Conservation (phyloP, 352 stramenopile genomes). For the Globisporangium spiculum region DNA sequence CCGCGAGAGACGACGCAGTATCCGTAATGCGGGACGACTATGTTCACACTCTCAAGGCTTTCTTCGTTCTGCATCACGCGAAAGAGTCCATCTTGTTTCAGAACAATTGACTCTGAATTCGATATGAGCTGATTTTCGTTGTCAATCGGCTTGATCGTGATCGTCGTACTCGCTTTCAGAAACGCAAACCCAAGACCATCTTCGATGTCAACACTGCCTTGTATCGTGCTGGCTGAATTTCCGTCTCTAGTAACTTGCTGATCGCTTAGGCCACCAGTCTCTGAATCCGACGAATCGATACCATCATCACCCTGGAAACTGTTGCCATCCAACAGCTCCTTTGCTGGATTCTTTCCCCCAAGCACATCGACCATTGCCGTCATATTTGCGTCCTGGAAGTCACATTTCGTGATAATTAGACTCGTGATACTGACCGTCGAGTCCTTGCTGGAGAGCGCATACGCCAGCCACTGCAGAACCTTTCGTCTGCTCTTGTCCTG, state of each 20-base stretch:
- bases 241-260: too few relatives aligned
- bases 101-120: not conserved
- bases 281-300: not conserved
- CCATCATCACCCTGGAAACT: not conserved
- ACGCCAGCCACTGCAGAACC: conserved; percentile 12
- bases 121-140: not conserved
- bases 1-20: conserved; percentile 1
- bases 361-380: conserved; percentile 23
- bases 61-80: conserved; percentile 6
- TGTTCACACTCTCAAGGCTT: not conserved
- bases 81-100: conserved; percentile 6
- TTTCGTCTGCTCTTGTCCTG: not conserved
- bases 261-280: not conserved
- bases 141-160: not conserved
- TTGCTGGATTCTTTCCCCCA: conserved; percentile 16
- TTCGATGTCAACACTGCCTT: not conserved
- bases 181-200: not conserved
- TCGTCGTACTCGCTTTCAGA: not conserved
- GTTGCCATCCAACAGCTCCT: conserved; percentile 23
- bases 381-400: conserved; percentile 15
- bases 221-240: not conserved
- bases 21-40: conserved; percentile 4
- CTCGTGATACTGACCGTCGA: not conserved
- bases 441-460: conserved; percentile 16
- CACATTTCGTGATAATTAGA: not conserved